Evolutionary conservation across 2,329 filamentous ascomycete genomes (phyloP), one percentile per base, ranked within the genome.

Genomic region (Penicillium nordicum): DNA sequence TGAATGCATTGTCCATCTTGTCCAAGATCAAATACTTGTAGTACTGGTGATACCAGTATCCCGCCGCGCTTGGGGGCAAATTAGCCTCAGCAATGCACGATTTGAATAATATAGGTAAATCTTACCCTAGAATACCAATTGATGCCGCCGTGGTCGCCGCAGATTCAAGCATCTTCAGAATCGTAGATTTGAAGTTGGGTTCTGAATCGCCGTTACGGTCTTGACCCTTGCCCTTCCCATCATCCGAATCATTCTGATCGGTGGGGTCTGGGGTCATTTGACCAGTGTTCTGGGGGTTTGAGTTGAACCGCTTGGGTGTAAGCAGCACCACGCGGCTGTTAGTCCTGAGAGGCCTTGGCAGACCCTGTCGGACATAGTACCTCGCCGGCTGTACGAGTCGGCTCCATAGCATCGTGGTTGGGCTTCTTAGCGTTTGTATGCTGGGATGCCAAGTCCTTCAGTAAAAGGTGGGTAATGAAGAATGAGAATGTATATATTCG

Each of bases 1-100:
- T 82, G 74, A 99, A 99, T 25, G 94, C 94, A 65, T 89, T 88
- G 63, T 89, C 85, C 81, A 99, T 97, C 76, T 99, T 99, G 62
- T 86, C 78, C n/a, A 97, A 79, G 29, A 97, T 91, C 54, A 96
- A 77, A 74, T 87, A 82, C 77, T 99, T 99, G 83, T 99, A 97
- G 70, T 83, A 85, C 66, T 83, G 85, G 72, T 94, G 89, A 70
- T 94, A 95, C 46, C 82, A 80, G 72, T 90, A 93, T 25, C 88
- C 90, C 7, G 89, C 88, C 25, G 82, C 63, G 40, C 74, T 76
- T 54, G 25, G 29, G 27, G 8, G 14, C 6, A 48, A 18, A 57
- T 69, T 57, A 71, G 67, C 49, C 46, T 43, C 18, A 9, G 36
- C 9, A 11, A 36, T 18, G 40, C 16, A 25, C 11, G 29, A 1